Evolutionary conservation across 2,329 filamentous ascomycete species (phyloP).

Genomic region (Alternaria dauci): DNA sequence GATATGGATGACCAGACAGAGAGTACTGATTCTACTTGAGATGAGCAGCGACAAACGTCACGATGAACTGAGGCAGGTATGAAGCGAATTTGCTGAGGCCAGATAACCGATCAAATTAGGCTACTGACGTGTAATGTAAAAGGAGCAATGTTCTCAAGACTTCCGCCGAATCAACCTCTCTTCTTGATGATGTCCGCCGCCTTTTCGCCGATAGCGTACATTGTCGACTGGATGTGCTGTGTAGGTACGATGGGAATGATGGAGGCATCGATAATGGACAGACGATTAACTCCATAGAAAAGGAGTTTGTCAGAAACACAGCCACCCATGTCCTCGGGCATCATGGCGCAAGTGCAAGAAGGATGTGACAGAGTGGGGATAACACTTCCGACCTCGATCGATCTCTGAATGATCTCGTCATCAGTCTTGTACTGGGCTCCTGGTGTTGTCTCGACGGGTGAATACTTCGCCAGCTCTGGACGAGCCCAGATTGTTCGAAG

Average conservation of each 20-base stretch:
- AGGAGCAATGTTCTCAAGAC: background rate
- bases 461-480: slow-evolving; percentile 32
- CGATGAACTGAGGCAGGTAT: background rate
- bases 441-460: slow-evolving; percentile 34
- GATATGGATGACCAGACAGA: no score
- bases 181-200: slow-evolving; percentile 43
- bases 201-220: slow-evolving; percentile 48
- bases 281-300: slow-evolving; percentile 40
- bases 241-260: no score
- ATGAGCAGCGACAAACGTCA: background rate
- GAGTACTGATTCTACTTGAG: no score
- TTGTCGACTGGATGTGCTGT: slow-evolving; percentile 46
- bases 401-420: slow-evolving; percentile 35
- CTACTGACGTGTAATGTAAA: background rate
- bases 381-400: slow-evolving; percentile 25
- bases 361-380: slow-evolving; percentile 39
- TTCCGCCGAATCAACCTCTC: slow-evolving; percentile 14
- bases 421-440: slow-evolving; percentile 40
- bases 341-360: slow-evolving; percentile 44
- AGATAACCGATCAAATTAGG: no score
- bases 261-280: slow-evolving; percentile 44
- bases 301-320: slow-evolving; percentile 38
- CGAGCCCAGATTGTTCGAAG: slow-evolving; percentile 46
- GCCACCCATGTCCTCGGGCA: slow-evolving; percentile 43
- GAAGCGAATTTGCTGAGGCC: no score